phyloP scores from a whole-genome alignment of 106 monocot species.

The Posidonia australis region DNA sequence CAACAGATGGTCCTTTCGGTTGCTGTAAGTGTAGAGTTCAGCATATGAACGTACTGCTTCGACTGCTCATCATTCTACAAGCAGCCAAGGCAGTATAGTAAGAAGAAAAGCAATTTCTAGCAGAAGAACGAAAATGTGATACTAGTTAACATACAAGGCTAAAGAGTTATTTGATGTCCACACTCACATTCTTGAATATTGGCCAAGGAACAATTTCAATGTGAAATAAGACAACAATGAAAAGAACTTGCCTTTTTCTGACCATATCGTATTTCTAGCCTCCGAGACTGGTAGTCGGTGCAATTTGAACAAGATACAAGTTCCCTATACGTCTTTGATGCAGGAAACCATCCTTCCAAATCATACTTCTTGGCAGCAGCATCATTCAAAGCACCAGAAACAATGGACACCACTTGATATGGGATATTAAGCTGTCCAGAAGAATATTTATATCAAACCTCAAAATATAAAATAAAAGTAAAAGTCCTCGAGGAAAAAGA shows the following conservation, averaged over 20 bases:
- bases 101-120: background rate
- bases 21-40: slow-evolving; percentile 89
- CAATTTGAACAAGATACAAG: slow-evolving; percentile 97
- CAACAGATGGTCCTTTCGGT: slow-evolving; percentile 90
- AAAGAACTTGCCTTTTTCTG: slow-evolving; percentile 66
- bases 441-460: background rate
- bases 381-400: slow-evolving; percentile 96
- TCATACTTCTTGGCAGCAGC: slow-evolving; percentile 99
- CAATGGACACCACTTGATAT: slow-evolving; percentile 83
- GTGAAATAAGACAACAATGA: background rate
- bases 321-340: slow-evolving; percentile 83
- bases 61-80: slow-evolving; percentile 93
- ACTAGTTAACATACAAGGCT: background rate
- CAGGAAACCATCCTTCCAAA: slow-evolving; percentile 93
- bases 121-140: too few species aligned
- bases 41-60: slow-evolving; percentile 86
- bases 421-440: slow-evolving; percentile 59
- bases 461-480: background rate
- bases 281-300: slow-evolving; percentile 81
- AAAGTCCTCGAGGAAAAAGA: background rate
- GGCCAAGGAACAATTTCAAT: background rate
- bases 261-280: slow-evolving; percentile 70
- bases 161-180: background rate
- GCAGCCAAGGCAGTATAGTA: background rate
- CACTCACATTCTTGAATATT: background rate